Conservation (phyloP, 495 filamentous ascomycete species). For the Neurospora sp. region DNA sequence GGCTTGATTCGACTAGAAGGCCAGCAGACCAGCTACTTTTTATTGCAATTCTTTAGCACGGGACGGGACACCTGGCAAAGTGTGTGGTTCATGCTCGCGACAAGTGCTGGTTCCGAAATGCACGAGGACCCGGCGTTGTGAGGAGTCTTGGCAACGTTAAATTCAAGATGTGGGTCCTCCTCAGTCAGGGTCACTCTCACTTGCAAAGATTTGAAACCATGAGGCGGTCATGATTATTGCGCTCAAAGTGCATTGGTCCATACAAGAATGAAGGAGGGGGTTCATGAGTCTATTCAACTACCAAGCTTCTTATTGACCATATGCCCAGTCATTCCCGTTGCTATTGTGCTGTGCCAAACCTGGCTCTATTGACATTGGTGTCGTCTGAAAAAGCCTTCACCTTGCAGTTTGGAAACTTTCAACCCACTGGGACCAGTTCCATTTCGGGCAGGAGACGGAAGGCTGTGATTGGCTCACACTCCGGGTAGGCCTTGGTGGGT, state of each 20-base stretch:
- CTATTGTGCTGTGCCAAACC: not conserved
- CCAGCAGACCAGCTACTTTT: too few relatives aligned
- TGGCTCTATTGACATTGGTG: not conserved
- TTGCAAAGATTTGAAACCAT: not conserved
- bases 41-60: too few relatives aligned
- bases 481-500: not conserved
- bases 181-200: not conserved
- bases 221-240: not conserved
- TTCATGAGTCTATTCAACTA: not conserved
- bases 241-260: not conserved
- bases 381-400: not conserved
- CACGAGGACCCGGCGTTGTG: not conserved
- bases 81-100: not conserved
- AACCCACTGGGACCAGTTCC: not conserved
- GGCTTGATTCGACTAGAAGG: too few relatives aligned
- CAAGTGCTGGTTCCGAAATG: not conserved
- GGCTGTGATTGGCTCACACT: not conserved
- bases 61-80: not conserved
- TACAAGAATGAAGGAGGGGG: not conserved
- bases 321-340: not conserved
- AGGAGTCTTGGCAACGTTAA: not conserved
- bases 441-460: not conserved
- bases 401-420: not conserved
- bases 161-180: not conserved
- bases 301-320: not conserved